These are phyloP conservation scores for Edaphochlamys debaryana DNA, from an alignment of 139 green algal species.

Conservation along the genomic window DNA sequence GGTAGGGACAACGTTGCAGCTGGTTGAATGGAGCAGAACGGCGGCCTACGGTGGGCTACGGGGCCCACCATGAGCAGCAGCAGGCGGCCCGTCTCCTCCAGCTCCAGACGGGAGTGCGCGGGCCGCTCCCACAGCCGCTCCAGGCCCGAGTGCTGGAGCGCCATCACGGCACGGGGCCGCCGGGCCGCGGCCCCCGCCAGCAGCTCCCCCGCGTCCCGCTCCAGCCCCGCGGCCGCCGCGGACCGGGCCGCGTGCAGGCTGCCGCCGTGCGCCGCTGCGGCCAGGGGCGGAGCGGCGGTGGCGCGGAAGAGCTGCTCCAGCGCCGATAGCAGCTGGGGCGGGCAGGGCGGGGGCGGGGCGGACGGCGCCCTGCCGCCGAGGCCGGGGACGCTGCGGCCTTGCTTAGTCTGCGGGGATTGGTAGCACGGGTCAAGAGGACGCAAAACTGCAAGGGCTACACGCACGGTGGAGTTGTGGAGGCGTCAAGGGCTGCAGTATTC, in stretches of 20 bases:
- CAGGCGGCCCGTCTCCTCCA: neutral
- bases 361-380: neutral
- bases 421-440: too few relatives aligned
- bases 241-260: neutral
- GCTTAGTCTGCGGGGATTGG: neutral
- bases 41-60: neutral
- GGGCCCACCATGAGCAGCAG: neutral
- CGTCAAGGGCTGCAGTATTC: too few relatives aligned
- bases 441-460: too few relatives aligned
- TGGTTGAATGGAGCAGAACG: neutral
- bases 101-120: neutral
- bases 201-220: neutral
- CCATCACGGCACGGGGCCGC: neutral
- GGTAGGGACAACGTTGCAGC: too few relatives aligned
- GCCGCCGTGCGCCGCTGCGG: neutral
- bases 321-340: neutral
- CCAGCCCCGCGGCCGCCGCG: neutral
- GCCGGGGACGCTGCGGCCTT: neutral
- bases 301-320: neutral
- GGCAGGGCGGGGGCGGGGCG: neutral
- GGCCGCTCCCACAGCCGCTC: neutral
- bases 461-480: too few relatives aligned
- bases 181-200: constrained; percentile 1
- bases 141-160: neutral
- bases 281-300: neutral